Evolutionary conservation across 2,329 filamentous ascomycete species (phyloP).

Genomic region (Fonsecaea nubica): DNA sequence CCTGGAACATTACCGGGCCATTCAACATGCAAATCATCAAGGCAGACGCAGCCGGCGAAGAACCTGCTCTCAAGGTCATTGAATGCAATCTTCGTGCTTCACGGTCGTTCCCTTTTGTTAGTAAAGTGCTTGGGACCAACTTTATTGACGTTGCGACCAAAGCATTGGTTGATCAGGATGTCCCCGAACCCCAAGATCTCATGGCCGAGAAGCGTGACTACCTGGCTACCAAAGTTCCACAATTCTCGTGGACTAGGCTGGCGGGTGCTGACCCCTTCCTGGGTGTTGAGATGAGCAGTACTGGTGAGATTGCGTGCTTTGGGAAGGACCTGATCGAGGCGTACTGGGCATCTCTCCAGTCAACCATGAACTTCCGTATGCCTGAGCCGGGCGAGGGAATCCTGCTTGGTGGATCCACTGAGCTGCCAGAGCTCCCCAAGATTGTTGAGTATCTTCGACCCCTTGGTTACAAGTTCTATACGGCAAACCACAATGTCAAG

Average conservation of each 20-base stretch:
- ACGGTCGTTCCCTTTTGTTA: conserved; percentile 96
- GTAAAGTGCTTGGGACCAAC: conserved; percentile 94
- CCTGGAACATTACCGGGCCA: conserved; percentile 95
- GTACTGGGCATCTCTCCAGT: conserved; percentile 96
- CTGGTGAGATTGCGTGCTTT: conserved; percentile 98
- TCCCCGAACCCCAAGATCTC: conserved; percentile 83
- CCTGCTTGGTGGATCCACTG: conserved; percentile 85
- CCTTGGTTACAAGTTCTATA: conserved; percentile 92
- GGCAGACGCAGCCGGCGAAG: conserved; percentile 69
- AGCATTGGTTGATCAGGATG: conserved; percentile 82
- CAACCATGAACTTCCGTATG: conserved; percentile 98
- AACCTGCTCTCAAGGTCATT: conserved; percentile 86
- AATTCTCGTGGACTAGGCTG: conserved; percentile 98
- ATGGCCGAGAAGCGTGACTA: conserved; percentile 92
- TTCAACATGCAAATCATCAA: conserved; percentile 99
- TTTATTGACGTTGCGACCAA: conserved; percentile 96
- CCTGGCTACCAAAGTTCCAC: conserved; percentile 94
- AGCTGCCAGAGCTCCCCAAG: conserved; percentile 72
- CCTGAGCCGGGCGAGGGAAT: conserved; percentile 94
- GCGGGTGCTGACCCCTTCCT: conserved; percentile 97
- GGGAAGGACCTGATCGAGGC: conserved; percentile 94
- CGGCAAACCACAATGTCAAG: conserved; percentile 82
- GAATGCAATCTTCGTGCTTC: conserved; percentile 98
- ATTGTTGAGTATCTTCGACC: conserved; percentile 87
- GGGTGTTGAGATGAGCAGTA: conserved; percentile 96